Conservation (phyloP, 371 early-diverging fungal genomes). For the Haplosporangium sp. region DNA sequence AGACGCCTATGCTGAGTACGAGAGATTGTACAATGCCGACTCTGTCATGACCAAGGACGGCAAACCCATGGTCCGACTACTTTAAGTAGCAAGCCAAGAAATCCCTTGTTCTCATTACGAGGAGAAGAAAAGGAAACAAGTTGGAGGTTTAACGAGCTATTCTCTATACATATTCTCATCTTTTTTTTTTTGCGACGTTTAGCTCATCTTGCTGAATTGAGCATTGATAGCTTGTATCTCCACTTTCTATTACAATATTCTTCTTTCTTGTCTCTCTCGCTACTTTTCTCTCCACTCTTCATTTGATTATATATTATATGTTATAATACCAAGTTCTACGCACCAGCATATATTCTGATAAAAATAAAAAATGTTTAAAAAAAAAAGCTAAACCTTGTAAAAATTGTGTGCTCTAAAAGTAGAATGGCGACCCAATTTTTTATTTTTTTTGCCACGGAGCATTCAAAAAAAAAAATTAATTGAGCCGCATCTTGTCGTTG, state of each 20-base stretch:
- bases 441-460: neutral
- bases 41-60: conserved; percentile 44
- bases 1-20: conserved; percentile 33
- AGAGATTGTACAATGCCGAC: conserved; percentile 39
- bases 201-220: neutral
- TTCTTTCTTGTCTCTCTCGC: neutral
- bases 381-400: neutral
- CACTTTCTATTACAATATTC: neutral
- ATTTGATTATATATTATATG: neutral
- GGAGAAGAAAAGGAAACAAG: neutral
- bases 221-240: too few species aligned
- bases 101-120: neutral
- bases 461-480: neutral
- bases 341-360: neutral
- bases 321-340: neutral
- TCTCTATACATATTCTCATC: neutral
- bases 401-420: neutral
- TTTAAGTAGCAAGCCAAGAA: conserved; percentile 3
- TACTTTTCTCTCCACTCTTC: neutral
- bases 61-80: conserved; percentile 43
- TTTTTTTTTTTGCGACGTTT: neutral
- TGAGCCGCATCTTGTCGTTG: too few species aligned
- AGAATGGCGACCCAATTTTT: neutral
- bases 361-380: neutral
- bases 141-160: neutral